A percentile compares a stretch with the other conserved stretches of the same genome.
These are phyloP conservation scores for Fraxinus latifolia DNA, from an alignment of 305 asterid species.

Conservation along the genomic window DNA sequence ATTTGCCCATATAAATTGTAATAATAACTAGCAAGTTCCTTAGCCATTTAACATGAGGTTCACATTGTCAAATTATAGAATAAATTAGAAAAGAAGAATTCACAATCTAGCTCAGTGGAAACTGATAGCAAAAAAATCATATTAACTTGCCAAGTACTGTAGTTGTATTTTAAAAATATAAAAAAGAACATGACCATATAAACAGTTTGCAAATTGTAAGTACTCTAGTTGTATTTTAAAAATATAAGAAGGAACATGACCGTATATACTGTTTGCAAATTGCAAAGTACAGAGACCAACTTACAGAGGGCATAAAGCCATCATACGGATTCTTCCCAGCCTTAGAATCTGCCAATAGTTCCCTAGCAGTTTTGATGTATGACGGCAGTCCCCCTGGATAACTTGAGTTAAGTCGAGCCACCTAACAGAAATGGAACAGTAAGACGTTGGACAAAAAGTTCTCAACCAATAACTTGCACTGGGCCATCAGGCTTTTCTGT, in stretches of 20 bases:
- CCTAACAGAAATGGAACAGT: conserved; percentile 39
- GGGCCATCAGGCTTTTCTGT: conserved; percentile 6
- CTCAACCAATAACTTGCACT: conserved; percentile 1
- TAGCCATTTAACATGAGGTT: background rate
- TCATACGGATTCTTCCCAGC: conserved; percentile 96
- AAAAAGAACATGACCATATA: conserved; percentile 5
- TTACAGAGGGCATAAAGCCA: conserved; percentile 94
- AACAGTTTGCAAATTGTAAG: conserved; percentile 14
- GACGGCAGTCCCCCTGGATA: conserved; percentile 87
- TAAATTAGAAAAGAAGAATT: background rate
- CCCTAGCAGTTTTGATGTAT: conserved; percentile 77
- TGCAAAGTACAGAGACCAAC: conserved; percentile 28
- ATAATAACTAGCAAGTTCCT: background rate
- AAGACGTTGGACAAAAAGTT: background rate
- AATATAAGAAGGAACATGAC: conserved; percentile 8
- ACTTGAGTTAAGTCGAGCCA: conserved; percentile 74
- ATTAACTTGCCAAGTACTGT: background rate
- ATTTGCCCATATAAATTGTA: background rate
- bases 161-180: conserved; percentile 7
- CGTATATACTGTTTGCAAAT: conserved; percentile 17
- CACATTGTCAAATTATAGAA: background rate
- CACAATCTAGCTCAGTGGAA: background rate
- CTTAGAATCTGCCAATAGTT: conserved; percentile 91
- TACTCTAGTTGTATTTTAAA: conserved; percentile 5
- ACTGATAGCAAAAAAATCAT: background rate